Evolutionary conservation across 1,284 basidiomycete species (phyloP).

Genomic region (Tylopilus orsonianus): DNA sequence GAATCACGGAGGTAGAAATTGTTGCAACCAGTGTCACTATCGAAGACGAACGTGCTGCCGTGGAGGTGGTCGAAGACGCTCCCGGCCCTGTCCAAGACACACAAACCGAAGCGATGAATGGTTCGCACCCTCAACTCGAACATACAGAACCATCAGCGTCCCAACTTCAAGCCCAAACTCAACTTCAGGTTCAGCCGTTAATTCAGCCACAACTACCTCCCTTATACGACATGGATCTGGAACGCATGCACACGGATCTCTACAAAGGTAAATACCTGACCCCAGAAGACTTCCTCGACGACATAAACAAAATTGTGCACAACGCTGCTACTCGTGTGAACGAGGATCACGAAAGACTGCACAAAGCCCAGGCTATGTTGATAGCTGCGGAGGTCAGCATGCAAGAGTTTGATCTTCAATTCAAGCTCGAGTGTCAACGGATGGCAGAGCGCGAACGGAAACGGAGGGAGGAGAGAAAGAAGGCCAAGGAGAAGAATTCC

Average conservation of each 20-base stretch:
- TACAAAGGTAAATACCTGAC: conserved; percentile 89
- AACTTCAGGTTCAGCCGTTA: conserved; percentile 16
- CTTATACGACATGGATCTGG: conserved; percentile 84
- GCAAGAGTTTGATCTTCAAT: conserved; percentile 84
- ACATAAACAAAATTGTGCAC: conserved; percentile 85
- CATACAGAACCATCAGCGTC: conserved; percentile 14
- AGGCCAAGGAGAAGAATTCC: conserved; percentile 41
- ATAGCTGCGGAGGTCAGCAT: conserved; percentile 86
- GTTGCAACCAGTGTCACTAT: conserved; percentile 42
- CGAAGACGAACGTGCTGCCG: conserved; percentile 42
- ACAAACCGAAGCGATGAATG: conserved; percentile 35
- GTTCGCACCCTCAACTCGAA: conserved; percentile 28
- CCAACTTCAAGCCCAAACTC: conserved; percentile 38
- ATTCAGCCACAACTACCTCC: conserved; percentile 19
- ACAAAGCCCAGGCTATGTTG: conserved; percentile 88
- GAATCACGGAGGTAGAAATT: conserved; percentile 29
- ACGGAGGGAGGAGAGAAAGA: conserved; percentile 59
- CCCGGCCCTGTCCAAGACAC: conserved; percentile 27
- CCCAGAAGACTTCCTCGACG: conserved; percentile 84
- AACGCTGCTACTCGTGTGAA: conserved; percentile 72
- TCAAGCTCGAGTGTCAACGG: conserved; percentile 82
- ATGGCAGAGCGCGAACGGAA: conserved; percentile 83
- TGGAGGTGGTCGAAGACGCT: conserved; percentile 44
- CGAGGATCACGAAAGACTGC: conserved; percentile 75
- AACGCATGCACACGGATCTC: conserved; percentile 86